Evolutionary conservation across 179 eudicot genomes (phyloP), one percentile per base, ranked within the genome.

Genomic region (Silene coronaria): DNA sequence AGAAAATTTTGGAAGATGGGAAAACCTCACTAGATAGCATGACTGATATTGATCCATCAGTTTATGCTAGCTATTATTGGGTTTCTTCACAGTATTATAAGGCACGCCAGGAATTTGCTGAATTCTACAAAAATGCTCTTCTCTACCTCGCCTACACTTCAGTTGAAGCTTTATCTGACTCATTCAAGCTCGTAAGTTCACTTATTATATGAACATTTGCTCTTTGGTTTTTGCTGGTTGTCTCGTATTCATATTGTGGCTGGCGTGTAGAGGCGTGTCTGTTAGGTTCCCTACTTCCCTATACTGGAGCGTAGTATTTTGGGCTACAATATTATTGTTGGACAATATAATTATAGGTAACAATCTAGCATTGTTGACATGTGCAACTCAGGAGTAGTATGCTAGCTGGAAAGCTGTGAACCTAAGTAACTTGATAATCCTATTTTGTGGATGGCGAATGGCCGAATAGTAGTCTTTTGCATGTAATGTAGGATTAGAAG

Each of bases 1-100:
- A 88, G 81, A 90, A 88, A 67, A 90, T 95, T 67, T 77, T 95
- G 76, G 97, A 95, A 12, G 90, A 90, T 70, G 97, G 97, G 60
- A 95, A 95, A 81, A 78, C 88, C 70, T 88, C 91, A 2, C 90
- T 95, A 75, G 97, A 95, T 77, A 87, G 92, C 87, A 90, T 95
- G 97, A 92, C 97, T 28, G 97, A 95, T 78, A 92, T 95, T 74
- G 99, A 95, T 83, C 99, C 99, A 60, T 87, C 97, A 48, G 99
- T 92, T 21, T 87, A 92, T 85, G 91, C 99, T 57, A 89, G 88
- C 86, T 90, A 83, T 73, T 92, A 90, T 78, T 95, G 51, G 71
- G 51, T 67, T n/a, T 34, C 27, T 67, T 95, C 99, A 80, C 97
- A 95, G 79, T 92, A 88, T 77, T 87, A 95, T 74, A 92, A 95